phyloP scores from a whole-genome alignment of 805 yeast genomes.

The Candida morakotiae region DNA sequence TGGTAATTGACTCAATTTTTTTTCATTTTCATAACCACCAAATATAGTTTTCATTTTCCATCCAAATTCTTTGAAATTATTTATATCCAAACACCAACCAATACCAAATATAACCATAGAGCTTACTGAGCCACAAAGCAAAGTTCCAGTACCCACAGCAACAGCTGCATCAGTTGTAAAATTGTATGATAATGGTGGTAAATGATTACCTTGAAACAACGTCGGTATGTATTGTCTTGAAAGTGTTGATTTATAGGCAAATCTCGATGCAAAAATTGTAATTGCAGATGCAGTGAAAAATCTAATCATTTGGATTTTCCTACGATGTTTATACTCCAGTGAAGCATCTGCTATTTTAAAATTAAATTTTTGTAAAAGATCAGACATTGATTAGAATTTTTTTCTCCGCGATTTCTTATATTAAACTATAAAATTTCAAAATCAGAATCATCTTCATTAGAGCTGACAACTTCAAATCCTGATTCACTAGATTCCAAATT shows the following conservation, averaged over 20 bases:
- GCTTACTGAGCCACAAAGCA: conserved; percentile 67
- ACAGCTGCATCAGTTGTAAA: conserved; percentile 79
- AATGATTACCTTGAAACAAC: conserved; percentile 78
- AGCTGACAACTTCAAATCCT: conserved; percentile 32
- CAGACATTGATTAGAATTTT: conserved; percentile 2
- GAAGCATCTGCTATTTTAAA: conserved; percentile 34
- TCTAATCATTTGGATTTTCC: conserved; percentile 66
- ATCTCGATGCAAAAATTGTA: conserved; percentile 66
- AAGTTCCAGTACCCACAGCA: conserved; percentile 79
- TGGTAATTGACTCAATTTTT: conserved; percentile 35
- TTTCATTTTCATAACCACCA: conserved; percentile 66
- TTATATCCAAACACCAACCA: conserved; percentile 77
- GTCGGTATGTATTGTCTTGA: conserved; percentile 72
- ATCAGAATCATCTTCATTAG: conserved; percentile 31
- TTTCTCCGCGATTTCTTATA: too few species aligned
- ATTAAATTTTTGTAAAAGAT: conserved; percentile 6
- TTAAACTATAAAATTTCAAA: conserved; percentile 27
- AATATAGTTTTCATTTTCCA: conserved; percentile 56
- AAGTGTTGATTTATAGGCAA: conserved; percentile 72
- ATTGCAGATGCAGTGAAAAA: conserved; percentile 71
- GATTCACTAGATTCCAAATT: too few species aligned
- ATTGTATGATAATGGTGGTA: conserved; percentile 73
- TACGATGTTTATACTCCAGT: conserved; percentile 53
- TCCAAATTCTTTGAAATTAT: conserved; percentile 67
- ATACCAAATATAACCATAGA: conserved; percentile 71